phyloP scores from a whole-genome alignment of 352 stramenopile genomes.

The Pythium monospermum region DNA sequence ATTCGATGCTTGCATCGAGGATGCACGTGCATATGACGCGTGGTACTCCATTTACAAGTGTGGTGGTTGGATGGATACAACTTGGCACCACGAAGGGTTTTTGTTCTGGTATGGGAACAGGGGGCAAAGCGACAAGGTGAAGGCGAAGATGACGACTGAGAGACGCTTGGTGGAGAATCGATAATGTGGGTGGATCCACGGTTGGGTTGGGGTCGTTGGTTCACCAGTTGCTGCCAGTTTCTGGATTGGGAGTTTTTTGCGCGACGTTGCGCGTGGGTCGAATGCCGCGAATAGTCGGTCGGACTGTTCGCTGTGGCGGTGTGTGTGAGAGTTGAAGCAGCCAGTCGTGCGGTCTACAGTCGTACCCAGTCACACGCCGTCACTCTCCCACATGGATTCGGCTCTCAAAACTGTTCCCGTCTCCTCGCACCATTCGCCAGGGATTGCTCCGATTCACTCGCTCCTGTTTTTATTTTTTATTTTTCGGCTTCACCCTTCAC shows the following conservation, averaged over 20 bases:
- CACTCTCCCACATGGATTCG: slow-evolving; percentile 27
- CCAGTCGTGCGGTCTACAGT: slow-evolving; percentile 21
- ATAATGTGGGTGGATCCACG: background rate
- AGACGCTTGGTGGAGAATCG: too few relatives aligned
- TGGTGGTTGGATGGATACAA: background rate
- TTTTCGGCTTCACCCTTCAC: slow-evolving; percentile 15
- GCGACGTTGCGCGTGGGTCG: too few relatives aligned
- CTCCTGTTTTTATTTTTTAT: too few relatives aligned
- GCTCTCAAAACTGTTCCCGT: slow-evolving; percentile 12
- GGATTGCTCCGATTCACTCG: too few relatives aligned
- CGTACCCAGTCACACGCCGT: slow-evolving; percentile 23
- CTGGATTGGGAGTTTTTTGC: background rate
- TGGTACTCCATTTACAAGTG: slow-evolving; percentile 18
- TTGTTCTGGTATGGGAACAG: too few relatives aligned
- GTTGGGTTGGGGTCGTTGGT: background rate
- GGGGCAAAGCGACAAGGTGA: too few relatives aligned
- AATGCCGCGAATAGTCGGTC: too few relatives aligned
- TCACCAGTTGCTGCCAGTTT: background rate
- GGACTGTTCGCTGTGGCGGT: slow-evolving; percentile 3
- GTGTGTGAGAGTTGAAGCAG: slow-evolving; percentile 18
- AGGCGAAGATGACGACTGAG: too few relatives aligned
- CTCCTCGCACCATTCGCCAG: slow-evolving; percentile 5
- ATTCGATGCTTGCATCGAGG: slow-evolving; percentile 17
- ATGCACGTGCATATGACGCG: slow-evolving; percentile 11
- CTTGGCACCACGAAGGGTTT: too few relatives aligned